Evolutionary conservation across 192 early-diverging fungal species (phyloP), one percentile per base, ranked within the genome.

Genomic region (Linnemannia elongata): DNA sequence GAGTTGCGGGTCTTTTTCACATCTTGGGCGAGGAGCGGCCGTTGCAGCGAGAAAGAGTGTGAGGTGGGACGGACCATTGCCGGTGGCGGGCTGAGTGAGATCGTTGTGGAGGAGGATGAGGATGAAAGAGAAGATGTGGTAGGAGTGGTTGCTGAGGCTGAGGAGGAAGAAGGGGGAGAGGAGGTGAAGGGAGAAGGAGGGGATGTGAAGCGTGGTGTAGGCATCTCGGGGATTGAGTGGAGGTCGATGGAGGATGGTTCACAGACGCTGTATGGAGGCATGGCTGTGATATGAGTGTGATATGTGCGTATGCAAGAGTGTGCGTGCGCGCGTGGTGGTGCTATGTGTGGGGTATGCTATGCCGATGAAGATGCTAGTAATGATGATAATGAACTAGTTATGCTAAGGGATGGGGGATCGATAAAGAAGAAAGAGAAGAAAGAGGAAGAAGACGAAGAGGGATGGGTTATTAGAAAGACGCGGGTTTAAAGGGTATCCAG

Each of bases 1-100:
- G 85, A 75, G 70, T 87, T 87, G 44, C 85, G 79, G 36, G 76
- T 87, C 76, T 77, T 81, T 71, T 87, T 87, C 38, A 41, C 42
- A 49, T 85, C 83, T 17, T 78, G 54, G 27, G 70, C 38, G n/a
- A 81, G 74, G 30, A 57, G 18, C 24, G 85, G 79, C 13, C 76
- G 75, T 39, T 87, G 85, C 9, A 87, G 85, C 27, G 85, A 87
- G 68, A 81, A 81, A 4, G 85, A 81, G 69, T 81, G 79, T 36
- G 85, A 81, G 44, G 79, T 72, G 2, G 85, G 85, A 22, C 79
- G 79, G 30, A 60, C 52, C 57, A 80, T 72, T 1, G 80, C 63
- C 8, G 78, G 33, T 18, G 77, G 63, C 41, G 75, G 63, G 30
- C 54, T 76, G 63, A 75, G 77, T 44, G 80, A 27, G 27, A 20